phyloP scores from a whole-genome alignment of 2,329 filamentous ascomycete genomes.

The Esteya vermicola region DNA sequence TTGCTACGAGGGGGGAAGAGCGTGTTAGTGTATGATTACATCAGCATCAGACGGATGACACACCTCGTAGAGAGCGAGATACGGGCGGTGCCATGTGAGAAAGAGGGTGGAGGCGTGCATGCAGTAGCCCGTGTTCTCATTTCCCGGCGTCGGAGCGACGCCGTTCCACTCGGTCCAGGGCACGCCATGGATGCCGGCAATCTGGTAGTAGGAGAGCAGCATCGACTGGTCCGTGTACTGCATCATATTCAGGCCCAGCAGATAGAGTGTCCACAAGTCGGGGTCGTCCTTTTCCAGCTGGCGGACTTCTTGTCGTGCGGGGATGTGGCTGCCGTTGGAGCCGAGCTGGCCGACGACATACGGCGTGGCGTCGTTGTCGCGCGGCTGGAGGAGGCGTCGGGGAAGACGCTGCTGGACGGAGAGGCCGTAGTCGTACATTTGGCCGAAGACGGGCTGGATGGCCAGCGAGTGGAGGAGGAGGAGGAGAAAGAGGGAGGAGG shows the following conservation, averaged over 20 bases:
- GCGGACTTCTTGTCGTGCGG: slow-evolving; percentile 50
- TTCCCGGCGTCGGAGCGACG: slow-evolving; percentile 34
- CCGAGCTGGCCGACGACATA: slow-evolving; percentile 31
- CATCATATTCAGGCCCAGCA: slow-evolving; percentile 61
- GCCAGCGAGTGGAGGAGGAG: background rate
- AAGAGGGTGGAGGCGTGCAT: slow-evolving; percentile 62
- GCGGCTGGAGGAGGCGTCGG: slow-evolving; percentile 22
- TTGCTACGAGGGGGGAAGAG: slow-evolving; percentile 18
- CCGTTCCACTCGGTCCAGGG: slow-evolving; percentile 45
- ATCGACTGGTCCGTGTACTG: slow-evolving; percentile 49
- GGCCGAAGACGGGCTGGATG: slow-evolving; percentile 1
- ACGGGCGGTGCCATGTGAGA: slow-evolving; percentile 72
- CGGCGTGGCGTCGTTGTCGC: slow-evolving; percentile 6
- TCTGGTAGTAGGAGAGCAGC: slow-evolving; percentile 61
- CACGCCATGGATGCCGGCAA: slow-evolving; percentile 69
- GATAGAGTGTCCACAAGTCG: slow-evolving; percentile 62
- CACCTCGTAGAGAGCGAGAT: slow-evolving; percentile 50
- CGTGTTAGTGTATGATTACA: background rate
- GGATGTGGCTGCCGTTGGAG: slow-evolving; percentile 17
- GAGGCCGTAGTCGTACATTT: slow-evolving; percentile 38
- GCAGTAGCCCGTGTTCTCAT: slow-evolving; percentile 55
- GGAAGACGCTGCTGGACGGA: slow-evolving; percentile 21
- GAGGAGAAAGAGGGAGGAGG: background rate
- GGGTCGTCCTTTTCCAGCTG: slow-evolving; percentile 47
- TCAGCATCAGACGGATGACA: background rate